Evolutionary conservation across 2,329 filamentous ascomycete species (phyloP).

Genomic region (Blumeria graminis): DNA sequence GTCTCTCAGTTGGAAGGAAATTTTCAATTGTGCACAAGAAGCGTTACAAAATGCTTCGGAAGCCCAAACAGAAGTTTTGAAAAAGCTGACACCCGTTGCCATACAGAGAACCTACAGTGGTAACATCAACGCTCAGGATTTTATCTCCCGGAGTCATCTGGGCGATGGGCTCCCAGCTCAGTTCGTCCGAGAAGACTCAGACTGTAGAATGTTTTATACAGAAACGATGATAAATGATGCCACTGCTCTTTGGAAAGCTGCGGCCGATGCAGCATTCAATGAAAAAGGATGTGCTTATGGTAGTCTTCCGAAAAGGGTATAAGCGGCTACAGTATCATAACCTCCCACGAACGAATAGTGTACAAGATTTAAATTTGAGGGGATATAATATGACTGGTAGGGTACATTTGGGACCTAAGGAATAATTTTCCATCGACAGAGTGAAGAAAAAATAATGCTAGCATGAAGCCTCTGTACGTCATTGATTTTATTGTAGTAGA

Average conservation of each 20-base stretch:
- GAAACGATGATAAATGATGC: constrained; percentile 26
- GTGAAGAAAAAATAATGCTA: too few relatives aligned
- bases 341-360: too few relatives aligned
- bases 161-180: constrained; percentile 24
- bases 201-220: constrained; percentile 37
- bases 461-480: too few relatives aligned
- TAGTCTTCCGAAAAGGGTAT: constrained; percentile 2
- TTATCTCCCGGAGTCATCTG: constrained; percentile 12
- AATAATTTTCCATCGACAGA: too few relatives aligned
- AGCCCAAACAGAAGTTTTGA: constrained; percentile 7
- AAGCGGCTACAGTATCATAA: too few relatives aligned
- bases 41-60: background rate
- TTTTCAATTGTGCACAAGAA: constrained; percentile 4
- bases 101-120: constrained; percentile 11
- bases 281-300: constrained; percentile 16
- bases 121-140: constrained; percentile 21
- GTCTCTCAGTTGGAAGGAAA: constrained; percentile 6
- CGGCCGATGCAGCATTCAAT: constrained; percentile 19
- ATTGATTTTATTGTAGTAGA: too few relatives aligned
- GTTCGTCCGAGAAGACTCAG: constrained; percentile 34
- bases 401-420: too few relatives aligned
- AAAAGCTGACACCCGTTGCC: constrained; percentile 6
- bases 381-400: too few relatives aligned
- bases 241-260: constrained; percentile 26
- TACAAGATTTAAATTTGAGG: too few relatives aligned